Evolutionary conservation across 2,329 filamentous ascomycete species (phyloP), one percentile per base, ranked within the genome.

Genomic region (Aspergillus oerlinghausenensis): DNA sequence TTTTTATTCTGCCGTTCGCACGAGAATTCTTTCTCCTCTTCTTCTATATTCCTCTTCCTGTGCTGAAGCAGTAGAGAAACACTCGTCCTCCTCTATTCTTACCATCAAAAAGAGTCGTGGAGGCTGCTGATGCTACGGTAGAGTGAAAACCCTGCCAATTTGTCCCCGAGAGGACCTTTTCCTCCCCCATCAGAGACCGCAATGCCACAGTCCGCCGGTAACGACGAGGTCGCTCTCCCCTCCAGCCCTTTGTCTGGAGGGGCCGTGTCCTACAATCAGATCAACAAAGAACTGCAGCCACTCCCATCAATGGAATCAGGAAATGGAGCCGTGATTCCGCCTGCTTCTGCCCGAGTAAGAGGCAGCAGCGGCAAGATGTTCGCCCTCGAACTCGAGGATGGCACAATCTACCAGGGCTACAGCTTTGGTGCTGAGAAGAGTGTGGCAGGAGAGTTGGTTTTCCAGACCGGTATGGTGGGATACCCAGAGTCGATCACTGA

Each of bases 401-500:
- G 92, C 76, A 86, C 88, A 57, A 84, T 91, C 71, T 96, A 92
- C 82, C 90, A 95, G 74, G 94, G 94, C 67, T 92, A 90, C 81
- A 96, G 92, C 83, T 99, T 99, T 74, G 94, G 94, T 77, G 92
- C 93, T 62, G 83, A 90, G 71, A 96, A 92, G 84, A 96, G 90
- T 79, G 86, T 95, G 70, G 89, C 93, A 64, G 94, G 94, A 75
- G 94, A 99, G 82, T 83, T 99, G 74, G 94, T 99, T 78, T 99
- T 99, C 81, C 93, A 97, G 83, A 99, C 94, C 57, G 94, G 94
- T 77, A 96, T 97, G 92, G 94, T 97, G 67, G 94, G 94, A 71
- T 99, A 99, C 75, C 92, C 94, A 45, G 94, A 99, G 81, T 95
- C 89, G 50, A 87, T 93, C 82, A 92, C 89, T 69, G 89, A 93